Evolutionary conservation across 495 filamentous ascomycete species (phyloP).

Genomic region (Tuber umbilicatum): DNA sequence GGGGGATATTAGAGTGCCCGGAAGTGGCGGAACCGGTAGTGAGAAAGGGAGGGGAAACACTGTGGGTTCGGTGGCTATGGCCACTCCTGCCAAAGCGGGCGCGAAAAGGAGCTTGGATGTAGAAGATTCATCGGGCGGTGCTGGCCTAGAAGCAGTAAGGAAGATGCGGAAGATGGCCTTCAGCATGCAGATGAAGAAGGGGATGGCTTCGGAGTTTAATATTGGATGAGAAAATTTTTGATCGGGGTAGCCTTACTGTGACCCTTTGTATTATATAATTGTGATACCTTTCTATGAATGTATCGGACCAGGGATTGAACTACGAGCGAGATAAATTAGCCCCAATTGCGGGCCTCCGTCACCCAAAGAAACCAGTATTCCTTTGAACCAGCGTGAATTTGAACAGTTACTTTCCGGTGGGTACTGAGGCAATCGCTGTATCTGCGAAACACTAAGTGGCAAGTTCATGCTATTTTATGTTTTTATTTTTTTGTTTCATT

Average conservation of each 20-base stretch:
- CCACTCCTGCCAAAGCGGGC: neutral
- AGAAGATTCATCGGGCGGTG: constrained; percentile 18
- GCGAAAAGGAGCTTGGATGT: constrained; percentile 32
- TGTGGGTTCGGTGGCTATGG: neutral
- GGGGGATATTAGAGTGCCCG: constrained; percentile 69
- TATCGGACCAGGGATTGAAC: neutral
- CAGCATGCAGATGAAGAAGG: constrained; percentile 34
- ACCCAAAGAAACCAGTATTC: too few relatives aligned
- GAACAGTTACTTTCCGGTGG: too few relatives aligned
- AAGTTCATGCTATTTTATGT: too few relatives aligned
- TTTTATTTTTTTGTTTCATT: too few relatives aligned
- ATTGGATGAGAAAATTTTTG: constrained; percentile 20
- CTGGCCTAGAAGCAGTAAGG: constrained; percentile 29
- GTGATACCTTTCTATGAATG: neutral
- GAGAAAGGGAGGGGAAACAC: constrained; percentile 35
- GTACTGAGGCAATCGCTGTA: too few relatives aligned
- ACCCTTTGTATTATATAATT: constrained; percentile 12
- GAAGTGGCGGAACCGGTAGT: constrained; percentile 39
- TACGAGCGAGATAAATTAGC: neutral
- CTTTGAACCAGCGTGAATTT: too few relatives aligned
- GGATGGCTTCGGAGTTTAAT: constrained; percentile 39
- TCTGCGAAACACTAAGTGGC: too few relatives aligned
- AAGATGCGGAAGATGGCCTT: constrained; percentile 41
- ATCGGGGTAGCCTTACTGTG: neutral
- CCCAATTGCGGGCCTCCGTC: too few relatives aligned